These are phyloP conservation scores for Pugionium cornutum DNA, from an alignment of 345 rosid species.

Conservation along the genomic window DNA sequence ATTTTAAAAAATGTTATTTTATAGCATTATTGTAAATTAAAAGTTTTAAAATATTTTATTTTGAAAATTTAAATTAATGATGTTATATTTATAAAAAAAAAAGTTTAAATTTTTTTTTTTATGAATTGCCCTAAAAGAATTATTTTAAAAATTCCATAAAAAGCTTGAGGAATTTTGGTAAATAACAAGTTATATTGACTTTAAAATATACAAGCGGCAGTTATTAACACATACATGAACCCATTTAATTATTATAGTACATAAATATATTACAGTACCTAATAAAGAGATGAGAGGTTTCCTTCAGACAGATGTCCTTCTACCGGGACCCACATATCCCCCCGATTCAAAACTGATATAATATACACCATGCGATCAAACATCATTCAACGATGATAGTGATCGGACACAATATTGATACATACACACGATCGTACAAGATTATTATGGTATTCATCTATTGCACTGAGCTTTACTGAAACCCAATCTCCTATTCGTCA, in stretches of 20 bases:
- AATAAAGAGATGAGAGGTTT: conserved; percentile 4
- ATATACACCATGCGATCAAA: conserved; percentile 19
- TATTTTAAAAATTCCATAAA: not conserved
- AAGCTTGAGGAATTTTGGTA: not conserved
- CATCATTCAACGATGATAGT: not conserved
- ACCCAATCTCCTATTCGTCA: conserved; percentile 52
- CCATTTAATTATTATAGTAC: not conserved
- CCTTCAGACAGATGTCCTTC: conserved; percentile 26
- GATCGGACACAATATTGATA: not conserved
- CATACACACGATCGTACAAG: conserved; percentile 7
- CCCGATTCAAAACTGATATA: conserved; percentile 13
- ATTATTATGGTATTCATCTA: conserved; percentile 31
- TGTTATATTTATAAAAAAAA: too few species aligned
- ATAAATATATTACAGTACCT: conserved; percentile 1
- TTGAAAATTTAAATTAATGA: too few species aligned
- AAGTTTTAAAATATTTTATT: too few species aligned
- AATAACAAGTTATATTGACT: conserved; percentile 4
- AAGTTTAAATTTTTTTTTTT: too few species aligned
- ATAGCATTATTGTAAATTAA: too few species aligned
- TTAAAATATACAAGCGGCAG: not conserved
- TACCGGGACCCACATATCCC: conserved; percentile 21
- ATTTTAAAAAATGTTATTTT: too few species aligned
- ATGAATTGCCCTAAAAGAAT: too few species aligned
- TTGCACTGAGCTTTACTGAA: conserved; percentile 59
- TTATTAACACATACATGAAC: conserved; percentile 13